phyloP scores from a whole-genome alignment of 2,329 filamentous ascomycete genomes.

The Pseudocercospora crystallina region DNA sequence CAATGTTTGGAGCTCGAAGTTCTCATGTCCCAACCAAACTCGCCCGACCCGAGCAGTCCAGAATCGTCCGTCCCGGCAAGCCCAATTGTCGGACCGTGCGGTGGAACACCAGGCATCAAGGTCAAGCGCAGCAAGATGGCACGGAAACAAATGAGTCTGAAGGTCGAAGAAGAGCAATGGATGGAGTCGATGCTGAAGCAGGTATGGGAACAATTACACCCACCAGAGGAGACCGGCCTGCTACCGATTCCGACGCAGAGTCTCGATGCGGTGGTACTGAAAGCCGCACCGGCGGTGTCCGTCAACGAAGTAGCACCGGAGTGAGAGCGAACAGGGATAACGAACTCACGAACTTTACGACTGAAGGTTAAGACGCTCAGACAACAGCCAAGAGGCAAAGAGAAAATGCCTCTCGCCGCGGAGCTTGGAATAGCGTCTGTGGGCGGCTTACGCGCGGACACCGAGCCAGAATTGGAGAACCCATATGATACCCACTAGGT shows the following conservation, averaged over 20 bases:
- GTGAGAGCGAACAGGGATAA: conserved; percentile 10
- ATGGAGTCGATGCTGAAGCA: conserved; percentile 44
- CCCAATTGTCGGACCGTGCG: conserved; percentile 28
- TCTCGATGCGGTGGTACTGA: conserved; percentile 24
- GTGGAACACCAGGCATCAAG: conserved; percentile 33
- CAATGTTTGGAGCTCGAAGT: conserved; percentile 47
- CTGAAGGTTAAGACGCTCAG: too few species aligned
- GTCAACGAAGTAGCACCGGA: conserved; percentile 26
- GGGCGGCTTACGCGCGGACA: too few species aligned
- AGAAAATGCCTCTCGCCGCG: too few species aligned
- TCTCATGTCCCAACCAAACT: conserved; percentile 26
- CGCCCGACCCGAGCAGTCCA: conserved; percentile 28
- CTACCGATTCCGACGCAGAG: conserved; percentile 15
- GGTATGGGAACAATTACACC: conserved; percentile 41
- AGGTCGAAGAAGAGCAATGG: conserved; percentile 45
- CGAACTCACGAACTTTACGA: background rate
- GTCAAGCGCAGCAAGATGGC: conserved; percentile 46
- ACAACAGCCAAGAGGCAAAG: too few species aligned
- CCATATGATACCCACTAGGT: too few species aligned
- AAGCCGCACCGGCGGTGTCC: conserved; percentile 18
- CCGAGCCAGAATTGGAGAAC: too few species aligned
- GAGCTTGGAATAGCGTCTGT: too few species aligned
- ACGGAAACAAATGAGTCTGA: conserved; percentile 45
- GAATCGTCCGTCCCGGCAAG: conserved; percentile 17
- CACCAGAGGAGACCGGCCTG: conserved; percentile 5